Evolutionary conservation across 345 rosid genomes (phyloP).

Genomic region (Arabis alpina): DNA sequence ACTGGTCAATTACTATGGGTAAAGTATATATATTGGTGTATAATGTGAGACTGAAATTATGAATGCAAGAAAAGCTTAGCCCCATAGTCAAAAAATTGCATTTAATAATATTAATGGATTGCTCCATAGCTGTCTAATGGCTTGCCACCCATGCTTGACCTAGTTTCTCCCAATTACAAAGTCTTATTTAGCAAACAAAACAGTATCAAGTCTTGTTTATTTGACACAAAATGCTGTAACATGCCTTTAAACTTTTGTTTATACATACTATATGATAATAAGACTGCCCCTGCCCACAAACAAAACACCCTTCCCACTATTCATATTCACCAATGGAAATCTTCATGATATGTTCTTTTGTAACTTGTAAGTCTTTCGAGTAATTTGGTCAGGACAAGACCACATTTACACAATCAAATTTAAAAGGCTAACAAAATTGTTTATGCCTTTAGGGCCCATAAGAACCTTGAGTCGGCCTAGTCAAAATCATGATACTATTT

Average conservation of each 20-base stretch:
- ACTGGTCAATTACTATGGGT: constrained; percentile 5
- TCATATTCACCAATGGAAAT: neutral
- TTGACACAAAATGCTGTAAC: constrained; percentile 1
- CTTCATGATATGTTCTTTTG: constrained; percentile 1
- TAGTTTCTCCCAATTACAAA: neutral
- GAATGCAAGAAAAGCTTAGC: constrained; percentile 8
- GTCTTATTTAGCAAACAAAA: neutral
- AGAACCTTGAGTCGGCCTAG: neutral
- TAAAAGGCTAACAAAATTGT: no score
- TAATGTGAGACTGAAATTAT: constrained; percentile 5
- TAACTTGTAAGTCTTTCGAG: neutral
- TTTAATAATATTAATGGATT: constrained; percentile 19
- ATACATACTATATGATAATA: neutral
- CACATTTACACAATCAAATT: no score
- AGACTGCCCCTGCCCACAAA: neutral
- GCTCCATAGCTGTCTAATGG: neutral
- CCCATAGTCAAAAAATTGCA: constrained; percentile 12
- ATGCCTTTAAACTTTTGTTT: neutral
- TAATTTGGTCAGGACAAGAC: neutral
- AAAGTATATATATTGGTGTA: neutral
- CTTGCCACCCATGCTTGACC: constrained; percentile 39
- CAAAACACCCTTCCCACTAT: constrained; percentile 16
- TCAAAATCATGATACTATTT: neutral
- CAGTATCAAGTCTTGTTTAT: neutral
- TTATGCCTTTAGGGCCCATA: no score